These are phyloP conservation scores for Trametes gibbosa DNA, from an alignment of 768 basidiomycete species.

Conservation along the genomic window DNA sequence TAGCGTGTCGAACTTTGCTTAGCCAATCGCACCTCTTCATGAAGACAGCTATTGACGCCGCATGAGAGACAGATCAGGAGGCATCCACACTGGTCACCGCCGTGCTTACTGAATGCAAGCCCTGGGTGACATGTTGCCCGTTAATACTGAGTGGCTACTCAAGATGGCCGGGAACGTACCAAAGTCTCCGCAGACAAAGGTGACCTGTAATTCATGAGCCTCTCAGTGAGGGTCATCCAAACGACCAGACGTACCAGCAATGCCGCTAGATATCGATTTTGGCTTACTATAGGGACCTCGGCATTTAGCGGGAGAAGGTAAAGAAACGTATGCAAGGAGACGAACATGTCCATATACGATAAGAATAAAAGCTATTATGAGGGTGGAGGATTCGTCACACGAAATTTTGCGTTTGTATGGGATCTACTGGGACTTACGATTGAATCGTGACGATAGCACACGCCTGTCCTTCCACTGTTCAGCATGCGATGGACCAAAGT, in stretches of 20 bases:
- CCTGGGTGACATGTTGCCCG: not conserved
- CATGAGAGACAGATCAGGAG: not conserved
- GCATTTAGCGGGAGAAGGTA: too few species aligned
- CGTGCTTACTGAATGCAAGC: conserved; percentile 1
- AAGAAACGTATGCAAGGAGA: not conserved
- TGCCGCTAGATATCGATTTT: not conserved
- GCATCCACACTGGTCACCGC: too few species aligned
- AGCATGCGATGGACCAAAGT: not conserved
- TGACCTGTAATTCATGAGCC: not conserved
- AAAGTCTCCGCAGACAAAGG: not conserved
- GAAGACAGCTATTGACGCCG: not conserved
- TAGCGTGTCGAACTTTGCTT: not conserved
- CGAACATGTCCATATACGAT: conserved; percentile 15
- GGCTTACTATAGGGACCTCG: conserved; percentile 1
- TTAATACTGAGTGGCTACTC: too few species aligned
- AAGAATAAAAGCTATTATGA: conserved; percentile 6
- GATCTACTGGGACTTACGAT: not conserved
- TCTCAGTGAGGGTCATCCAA: not conserved
- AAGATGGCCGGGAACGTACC: not conserved
- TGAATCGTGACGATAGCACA: conserved; percentile 8
- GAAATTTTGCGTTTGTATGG: too few species aligned
- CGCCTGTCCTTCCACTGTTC: not conserved
- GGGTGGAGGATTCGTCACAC: not conserved
- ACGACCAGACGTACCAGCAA: not conserved
- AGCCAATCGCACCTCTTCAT: conserved; percentile 1